Evolutionary conservation across 805 yeast species (phyloP), one percentile per base, ranked within the genome.

Genomic region (Pichia exigua): DNA sequence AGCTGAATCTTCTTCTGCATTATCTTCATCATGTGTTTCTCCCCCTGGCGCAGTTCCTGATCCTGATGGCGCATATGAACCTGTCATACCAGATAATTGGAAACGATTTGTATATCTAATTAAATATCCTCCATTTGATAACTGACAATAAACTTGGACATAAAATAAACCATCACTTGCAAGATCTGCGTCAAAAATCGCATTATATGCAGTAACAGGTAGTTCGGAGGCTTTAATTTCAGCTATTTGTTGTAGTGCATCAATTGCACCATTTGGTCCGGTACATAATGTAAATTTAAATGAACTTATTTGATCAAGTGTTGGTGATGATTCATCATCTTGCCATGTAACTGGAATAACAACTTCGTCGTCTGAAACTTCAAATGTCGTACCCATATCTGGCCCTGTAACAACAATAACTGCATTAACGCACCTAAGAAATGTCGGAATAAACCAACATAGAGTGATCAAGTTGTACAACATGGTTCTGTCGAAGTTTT

Each of bases 31-130:
- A 3, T 65, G 61, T 15, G 54, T 43, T 58, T 75, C 72, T 5
- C 73, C 70, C 39, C 52, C 65, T 41, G 84, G 82, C 42, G 75
- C 71, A 9, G 74, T 59, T 21, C 75, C 75, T 7, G 73, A 54
- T 42, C 82, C 83, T 17, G 80, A 73, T n/a, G 76, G 64, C n/a
- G 70, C 61, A 15, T 53, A 57, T 0, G 82, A 49, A 43, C 97
- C 97, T 0, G 81, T 68, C 95, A 92, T 86, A 12, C 83, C 89
- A 0, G 73, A 65, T 54, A 92, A 70, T 27, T 65, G 54, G 70
- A 91, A 85, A 60, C 95, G 72, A 40, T 76, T 74, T 5, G 90
- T 65, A 66, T 88, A 88, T 63, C 83, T 85, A 57, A 80, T 79
- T 1, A 88, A 75, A 59, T 69, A 72, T n/a, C 60, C 80, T 35